Evolutionary conservation across 2,329 filamentous ascomycete species (phyloP).

Genomic region (Cordyceps cicadae): DNA sequence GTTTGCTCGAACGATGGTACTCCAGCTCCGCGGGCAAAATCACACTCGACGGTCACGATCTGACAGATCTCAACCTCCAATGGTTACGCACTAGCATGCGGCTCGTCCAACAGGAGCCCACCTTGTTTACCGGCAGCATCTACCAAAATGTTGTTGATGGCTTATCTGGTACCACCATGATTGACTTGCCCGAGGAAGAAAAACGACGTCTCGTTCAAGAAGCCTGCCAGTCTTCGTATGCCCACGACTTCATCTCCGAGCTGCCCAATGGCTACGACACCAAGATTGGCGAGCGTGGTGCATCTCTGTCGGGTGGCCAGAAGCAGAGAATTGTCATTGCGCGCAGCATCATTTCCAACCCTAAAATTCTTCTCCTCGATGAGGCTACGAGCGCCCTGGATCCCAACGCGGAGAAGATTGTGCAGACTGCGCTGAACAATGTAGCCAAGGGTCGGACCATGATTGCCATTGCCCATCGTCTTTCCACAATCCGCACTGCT

Average conservation of each 20-base stretch:
- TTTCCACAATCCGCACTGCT: slow-evolving; percentile 51
- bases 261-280: slow-evolving; percentile 51
- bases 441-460: slow-evolving; percentile 51
- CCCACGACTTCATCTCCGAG: slow-evolving; percentile 43
- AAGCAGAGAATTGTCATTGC: slow-evolving; percentile 60
- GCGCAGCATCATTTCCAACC: slow-evolving; percentile 55
- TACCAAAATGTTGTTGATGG: slow-evolving; percentile 45
- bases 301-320: slow-evolving; percentile 59
- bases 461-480: slow-evolving; percentile 55
- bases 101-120: slow-evolving; percentile 45
- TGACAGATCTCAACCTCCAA: slow-evolving; percentile 37
- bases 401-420: slow-evolving; percentile 38
- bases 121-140: slow-evolving; percentile 44
- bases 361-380: slow-evolving; percentile 56
- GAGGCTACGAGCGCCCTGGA: slow-evolving; percentile 57
- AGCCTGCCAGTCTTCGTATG: slow-evolving; percentile 42
- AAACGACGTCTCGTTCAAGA: slow-evolving; percentile 36
- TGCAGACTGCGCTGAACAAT: slow-evolving; percentile 48
- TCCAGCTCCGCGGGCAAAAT: slow-evolving; percentile 37
- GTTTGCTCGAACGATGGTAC: slow-evolving; percentile 53
- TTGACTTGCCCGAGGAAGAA: slow-evolving; percentile 31
- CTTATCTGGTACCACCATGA: slow-evolving; percentile 30
- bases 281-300: slow-evolving; percentile 54
- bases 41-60: slow-evolving; percentile 33
- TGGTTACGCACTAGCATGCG: slow-evolving; percentile 47